Conservation (phyloP, 192 early-diverging fungal genomes). For the Rhizophagus prolifer region DNA sequence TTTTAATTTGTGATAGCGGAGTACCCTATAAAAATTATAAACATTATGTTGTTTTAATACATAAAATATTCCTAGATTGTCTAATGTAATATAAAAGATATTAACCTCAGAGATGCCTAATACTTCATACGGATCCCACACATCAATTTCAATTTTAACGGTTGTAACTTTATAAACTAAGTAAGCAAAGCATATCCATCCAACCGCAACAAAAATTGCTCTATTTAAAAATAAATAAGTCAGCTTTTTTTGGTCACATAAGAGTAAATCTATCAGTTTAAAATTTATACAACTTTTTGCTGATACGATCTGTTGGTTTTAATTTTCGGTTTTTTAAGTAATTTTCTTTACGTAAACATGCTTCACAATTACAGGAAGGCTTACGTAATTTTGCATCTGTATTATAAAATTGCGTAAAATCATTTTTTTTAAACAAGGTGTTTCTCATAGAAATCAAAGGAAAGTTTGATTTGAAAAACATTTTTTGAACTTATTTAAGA, state of each 20-base stretch:
- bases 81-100: background rate
- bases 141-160: constrained; percentile 57
- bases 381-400: constrained; percentile 17
- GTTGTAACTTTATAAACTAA: constrained; percentile 67
- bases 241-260: background rate
- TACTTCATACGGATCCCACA: constrained; percentile 95
- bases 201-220: constrained; percentile 48
- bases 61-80: background rate
- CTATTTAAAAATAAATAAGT: constrained; percentile 30
- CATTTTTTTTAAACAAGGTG: background rate
- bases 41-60: background rate
- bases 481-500: background rate
- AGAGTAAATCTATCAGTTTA: background rate
- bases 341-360: constrained; percentile 37
- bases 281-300: constrained; percentile 19
- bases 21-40: constrained; percentile 25
- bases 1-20: constrained; percentile 60
- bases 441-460: background rate
- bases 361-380: constrained; percentile 35
- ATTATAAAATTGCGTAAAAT: background rate
- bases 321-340: constrained; percentile 32
- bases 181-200: constrained; percentile 69
- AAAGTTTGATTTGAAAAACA: background rate
- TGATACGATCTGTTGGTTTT: constrained; percentile 32
- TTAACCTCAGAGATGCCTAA: constrained; percentile 74